Evolutionary conservation across 2,329 filamentous ascomycete species (phyloP).

Genomic region (Xylaria sp.): DNA sequence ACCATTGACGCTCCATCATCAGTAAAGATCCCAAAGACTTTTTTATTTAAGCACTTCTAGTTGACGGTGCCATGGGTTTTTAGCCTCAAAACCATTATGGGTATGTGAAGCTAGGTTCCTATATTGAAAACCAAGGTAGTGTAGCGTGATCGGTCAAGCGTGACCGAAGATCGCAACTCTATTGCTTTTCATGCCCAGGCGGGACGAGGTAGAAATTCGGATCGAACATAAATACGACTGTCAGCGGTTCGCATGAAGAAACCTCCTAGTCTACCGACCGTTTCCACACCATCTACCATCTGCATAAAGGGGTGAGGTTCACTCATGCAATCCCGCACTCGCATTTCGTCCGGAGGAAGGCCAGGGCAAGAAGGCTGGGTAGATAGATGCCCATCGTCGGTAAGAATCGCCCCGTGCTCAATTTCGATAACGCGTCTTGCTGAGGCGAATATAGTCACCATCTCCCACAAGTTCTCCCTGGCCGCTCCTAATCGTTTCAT

Average conservation of each 20-base stretch:
- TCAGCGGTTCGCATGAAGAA: conserved; percentile 42
- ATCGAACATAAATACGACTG: conserved; percentile 39
- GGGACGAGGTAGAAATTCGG: conserved; percentile 38
- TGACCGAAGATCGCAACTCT: neutral
- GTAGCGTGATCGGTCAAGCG: neutral
- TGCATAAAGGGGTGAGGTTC: conserved; percentile 31
- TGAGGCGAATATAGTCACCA: conserved; percentile 46
- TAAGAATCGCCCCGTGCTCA: conserved; percentile 51
- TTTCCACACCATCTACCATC: conserved; percentile 32
- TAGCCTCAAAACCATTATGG: neutral
- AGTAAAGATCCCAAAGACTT: neutral
- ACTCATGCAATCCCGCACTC: conserved; percentile 42
- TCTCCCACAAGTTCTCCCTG: conserved; percentile 54
- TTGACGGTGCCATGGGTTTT: neutral
- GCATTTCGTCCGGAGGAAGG: conserved; percentile 44
- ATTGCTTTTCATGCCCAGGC: conserved; percentile 15
- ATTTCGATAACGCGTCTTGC: conserved; percentile 51
- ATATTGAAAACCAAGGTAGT: neutral
- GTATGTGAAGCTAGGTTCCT: neutral
- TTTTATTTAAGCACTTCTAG: neutral
- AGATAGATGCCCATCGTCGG: conserved; percentile 34
- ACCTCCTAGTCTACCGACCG: conserved; percentile 36
- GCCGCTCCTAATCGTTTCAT: conserved; percentile 46
- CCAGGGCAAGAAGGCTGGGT: conserved; percentile 38
- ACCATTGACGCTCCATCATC: neutral